Evolutionary conservation across 306 rosid species (phyloP), one percentile per base, ranked within the genome.

Genomic region (Ormosia emarginata): DNA sequence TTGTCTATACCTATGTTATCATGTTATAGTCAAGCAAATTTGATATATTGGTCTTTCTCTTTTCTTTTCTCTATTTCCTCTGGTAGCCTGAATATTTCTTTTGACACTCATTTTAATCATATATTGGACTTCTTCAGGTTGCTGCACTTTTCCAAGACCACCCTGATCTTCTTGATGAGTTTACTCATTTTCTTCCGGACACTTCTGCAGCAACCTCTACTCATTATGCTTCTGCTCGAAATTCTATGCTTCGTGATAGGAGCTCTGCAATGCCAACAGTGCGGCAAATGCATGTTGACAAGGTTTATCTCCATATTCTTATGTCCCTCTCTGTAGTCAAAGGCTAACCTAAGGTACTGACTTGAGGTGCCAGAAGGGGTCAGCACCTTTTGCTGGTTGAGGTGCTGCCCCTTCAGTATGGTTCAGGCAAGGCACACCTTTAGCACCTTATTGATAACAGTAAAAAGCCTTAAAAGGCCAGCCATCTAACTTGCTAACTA

Each of bases 161-260:
- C 79, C 46, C 83, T 13, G 99, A 96, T 87, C 89, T 96, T 79
- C 98, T 96, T 76, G 88, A 74, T 7, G 98, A 92, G 89, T 88
- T 96, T 41, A 89, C 96, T 63, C 97, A 91, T 88, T 96, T 96
- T 86, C 94, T 96, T 85, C 99, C 99, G 0, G 98, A 92, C 17
- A 61, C 91, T 41, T 84, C 98, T 32, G 88, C 84, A 76, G 76
- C 97, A 62, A 87, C 97, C 71, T 85, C 97, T 40, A 58, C 77
- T 78, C 89, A 84, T 65, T 86, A 75, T 88, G 81, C 58, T 40
- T 86, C 94, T 84, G 92, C 84, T 49, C 90, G 97, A 40, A 90
- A 87, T 77, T 87, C 90, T 52, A 18, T 91, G 84, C 89, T 88
- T 49, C 96, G 93, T 62, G 98, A 95, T 87, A 87, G 94, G 92